phyloP scores from a whole-genome alignment of 805 yeast genomes.

The Zygoascus biomembranicola region DNA sequence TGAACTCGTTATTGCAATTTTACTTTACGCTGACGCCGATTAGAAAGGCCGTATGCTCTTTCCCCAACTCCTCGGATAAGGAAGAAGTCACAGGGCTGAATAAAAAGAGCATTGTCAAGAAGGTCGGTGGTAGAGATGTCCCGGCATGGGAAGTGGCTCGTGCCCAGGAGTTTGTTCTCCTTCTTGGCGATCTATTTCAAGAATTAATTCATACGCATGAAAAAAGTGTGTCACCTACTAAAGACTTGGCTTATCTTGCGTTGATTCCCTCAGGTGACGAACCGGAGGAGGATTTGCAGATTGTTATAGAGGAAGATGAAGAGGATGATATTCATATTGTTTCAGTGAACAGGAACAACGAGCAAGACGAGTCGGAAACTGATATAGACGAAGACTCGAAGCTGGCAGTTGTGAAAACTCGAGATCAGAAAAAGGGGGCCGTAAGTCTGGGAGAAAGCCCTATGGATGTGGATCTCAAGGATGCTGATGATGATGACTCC shows the following conservation, averaged over 20 bases:
- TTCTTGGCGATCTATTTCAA: constrained; percentile 58
- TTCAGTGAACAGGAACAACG: not conserved
- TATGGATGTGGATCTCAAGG: not conserved
- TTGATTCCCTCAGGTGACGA: constrained; percentile 37
- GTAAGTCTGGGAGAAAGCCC: not conserved
- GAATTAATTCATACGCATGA: constrained; percentile 57
- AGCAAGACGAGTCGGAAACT: not conserved
- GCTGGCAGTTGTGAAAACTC: not conserved
- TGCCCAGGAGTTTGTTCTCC: constrained; percentile 72
- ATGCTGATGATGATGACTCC: not conserved
- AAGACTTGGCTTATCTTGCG: constrained; percentile 81
- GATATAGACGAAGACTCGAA: constrained; percentile 3
- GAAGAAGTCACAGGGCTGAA: constrained; percentile 9
- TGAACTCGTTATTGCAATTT: constrained; percentile 84
- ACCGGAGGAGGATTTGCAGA: constrained; percentile 16
- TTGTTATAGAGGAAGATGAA: constrained; percentile 10
- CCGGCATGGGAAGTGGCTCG: constrained; percentile 72
- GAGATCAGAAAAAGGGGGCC: not conserved
- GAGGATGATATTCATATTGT: not conserved
- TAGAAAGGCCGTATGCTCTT: constrained; percentile 54
- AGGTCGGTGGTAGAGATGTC: constrained; percentile 82
- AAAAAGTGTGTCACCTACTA: constrained; percentile 69
- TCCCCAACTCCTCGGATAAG: constrained; percentile 28
- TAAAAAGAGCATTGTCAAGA: constrained; percentile 35
- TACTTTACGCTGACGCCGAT: constrained; percentile 82